Evolutionary conservation across 2,329 filamentous ascomycete genomes (phyloP).

Genomic region (Epichloe uncinata): DNA sequence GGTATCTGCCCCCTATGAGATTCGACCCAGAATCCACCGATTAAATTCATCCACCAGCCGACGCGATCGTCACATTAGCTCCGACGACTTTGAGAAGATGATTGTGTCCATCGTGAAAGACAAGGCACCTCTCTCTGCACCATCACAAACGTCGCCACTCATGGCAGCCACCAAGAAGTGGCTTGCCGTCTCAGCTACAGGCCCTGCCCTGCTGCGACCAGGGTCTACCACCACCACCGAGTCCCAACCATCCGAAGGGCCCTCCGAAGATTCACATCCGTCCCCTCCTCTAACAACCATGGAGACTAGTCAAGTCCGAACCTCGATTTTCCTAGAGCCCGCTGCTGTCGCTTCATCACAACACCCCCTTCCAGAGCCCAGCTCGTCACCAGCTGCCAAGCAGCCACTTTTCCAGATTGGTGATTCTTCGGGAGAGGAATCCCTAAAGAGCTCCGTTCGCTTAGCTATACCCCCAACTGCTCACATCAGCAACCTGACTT

Average conservation of each 20-base stretch:
- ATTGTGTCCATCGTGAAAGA: constrained; percentile 86
- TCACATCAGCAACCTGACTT: constrained; percentile 66
- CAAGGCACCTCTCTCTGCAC: constrained; percentile 45
- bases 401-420: constrained; percentile 39
- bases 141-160: constrained; percentile 15
- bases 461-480: constrained; percentile 34
- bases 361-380: constrained; percentile 45
- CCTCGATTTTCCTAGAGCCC: constrained; percentile 36
- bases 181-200: constrained; percentile 13
- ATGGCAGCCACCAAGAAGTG: constrained; percentile 31
- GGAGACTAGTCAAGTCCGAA: constrained; percentile 54
- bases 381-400: constrained; percentile 36
- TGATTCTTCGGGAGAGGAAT: constrained; percentile 65
- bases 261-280: constrained; percentile 13
- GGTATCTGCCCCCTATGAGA: constrained; percentile 41
- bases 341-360: constrained; percentile 35
- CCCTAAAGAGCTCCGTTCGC: constrained; percentile 43
- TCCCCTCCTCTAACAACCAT: constrained; percentile 15
- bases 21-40: constrained; percentile 55
- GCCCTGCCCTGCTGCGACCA: constrained; percentile 24
- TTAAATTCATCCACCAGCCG: constrained; percentile 62
- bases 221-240: constrained; percentile 17
- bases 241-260: too few species aligned
- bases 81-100: constrained; percentile 85
- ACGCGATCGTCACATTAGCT: constrained; percentile 84